Conservation (phyloP, 768 basidiomycete genomes). For the Suillus clintonianus region DNA sequence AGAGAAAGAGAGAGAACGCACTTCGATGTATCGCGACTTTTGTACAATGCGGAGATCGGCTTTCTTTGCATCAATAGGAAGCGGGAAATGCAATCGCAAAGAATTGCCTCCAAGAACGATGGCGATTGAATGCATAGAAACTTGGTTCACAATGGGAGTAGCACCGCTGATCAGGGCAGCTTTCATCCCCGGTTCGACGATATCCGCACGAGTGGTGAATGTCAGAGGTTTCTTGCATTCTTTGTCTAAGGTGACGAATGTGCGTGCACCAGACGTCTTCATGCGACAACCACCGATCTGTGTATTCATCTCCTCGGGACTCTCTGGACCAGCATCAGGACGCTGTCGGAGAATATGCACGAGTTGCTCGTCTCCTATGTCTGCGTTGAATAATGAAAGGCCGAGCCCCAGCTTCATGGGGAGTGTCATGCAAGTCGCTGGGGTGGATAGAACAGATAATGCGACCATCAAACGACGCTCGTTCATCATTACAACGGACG, state of each 20-base stretch:
- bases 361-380: background rate
- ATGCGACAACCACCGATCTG: background rate
- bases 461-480: slow-evolving; percentile 14
- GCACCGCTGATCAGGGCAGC: slow-evolving; percentile 17
- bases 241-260: slow-evolving; percentile 17
- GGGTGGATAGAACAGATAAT: slow-evolving; percentile 16
- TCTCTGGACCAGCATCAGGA: slow-evolving; percentile 11
- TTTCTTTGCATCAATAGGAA: slow-evolving; percentile 41
- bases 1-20: slow-evolving; percentile 2
- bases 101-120: slow-evolving; percentile 18
- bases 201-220: slow-evolving; percentile 19
- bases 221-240: slow-evolving; percentile 16
- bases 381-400: background rate
- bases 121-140: background rate
- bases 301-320: slow-evolving; percentile 18
- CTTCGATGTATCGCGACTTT: slow-evolving; percentile 53
- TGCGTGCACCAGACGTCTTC: background rate
- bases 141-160: slow-evolving; percentile 18
- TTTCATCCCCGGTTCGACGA: slow-evolving; percentile 22
- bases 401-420: background rate
- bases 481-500: slow-evolving; percentile 13
- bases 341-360: background rate
- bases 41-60: slow-evolving; percentile 50
- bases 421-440: slow-evolving; percentile 10
- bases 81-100: slow-evolving; percentile 40